These are phyloP conservation scores for Ophiocordyceps camponoti-leonardi DNA, from an alignment of 2,329 filamentous ascomycete species.

Conservation along the genomic window DNA sequence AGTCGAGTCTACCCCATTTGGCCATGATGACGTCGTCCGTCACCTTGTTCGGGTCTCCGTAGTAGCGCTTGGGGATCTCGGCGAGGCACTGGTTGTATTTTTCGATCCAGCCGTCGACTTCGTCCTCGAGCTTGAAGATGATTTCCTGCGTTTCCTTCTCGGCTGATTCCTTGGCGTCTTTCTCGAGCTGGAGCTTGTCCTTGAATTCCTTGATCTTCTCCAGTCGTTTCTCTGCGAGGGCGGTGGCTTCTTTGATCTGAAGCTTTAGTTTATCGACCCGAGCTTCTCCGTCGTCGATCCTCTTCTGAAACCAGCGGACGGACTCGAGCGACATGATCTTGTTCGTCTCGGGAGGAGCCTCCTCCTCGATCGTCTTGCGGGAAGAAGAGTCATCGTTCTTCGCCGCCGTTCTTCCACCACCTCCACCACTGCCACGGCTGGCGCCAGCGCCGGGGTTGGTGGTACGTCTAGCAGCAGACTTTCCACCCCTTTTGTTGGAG, in stretches of 20 bases:
- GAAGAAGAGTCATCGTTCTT: too few relatives aligned
- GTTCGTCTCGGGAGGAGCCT: too few relatives aligned
- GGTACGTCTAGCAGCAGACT: too few relatives aligned
- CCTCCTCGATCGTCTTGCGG: too few relatives aligned
- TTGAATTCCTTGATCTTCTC: neutral
- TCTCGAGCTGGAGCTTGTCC: neutral
- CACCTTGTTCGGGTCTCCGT: conserved; percentile 1
- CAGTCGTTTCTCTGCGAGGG: neutral
- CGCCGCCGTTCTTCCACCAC: too few relatives aligned
- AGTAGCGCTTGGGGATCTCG: neutral
- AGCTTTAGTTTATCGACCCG: neutral
- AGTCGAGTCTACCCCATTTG: neutral
- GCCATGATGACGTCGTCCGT: neutral
- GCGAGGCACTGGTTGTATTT: neutral
- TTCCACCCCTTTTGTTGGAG: too few relatives aligned
- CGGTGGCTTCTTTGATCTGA: neutral
- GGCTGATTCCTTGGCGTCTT: neutral
- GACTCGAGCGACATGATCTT: too few relatives aligned
- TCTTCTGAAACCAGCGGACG: neutral
- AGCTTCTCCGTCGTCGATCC: neutral
- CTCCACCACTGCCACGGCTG: too few relatives aligned
- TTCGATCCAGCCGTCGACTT: neutral
- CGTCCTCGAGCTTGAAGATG: neutral
- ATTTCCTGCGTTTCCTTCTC: too few relatives aligned
- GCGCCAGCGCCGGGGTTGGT: too few relatives aligned